Base-by-base conservation (phyloP, 2,329 filamentous ascomycete species). In the Fusarium cyanostomum region DNA sequence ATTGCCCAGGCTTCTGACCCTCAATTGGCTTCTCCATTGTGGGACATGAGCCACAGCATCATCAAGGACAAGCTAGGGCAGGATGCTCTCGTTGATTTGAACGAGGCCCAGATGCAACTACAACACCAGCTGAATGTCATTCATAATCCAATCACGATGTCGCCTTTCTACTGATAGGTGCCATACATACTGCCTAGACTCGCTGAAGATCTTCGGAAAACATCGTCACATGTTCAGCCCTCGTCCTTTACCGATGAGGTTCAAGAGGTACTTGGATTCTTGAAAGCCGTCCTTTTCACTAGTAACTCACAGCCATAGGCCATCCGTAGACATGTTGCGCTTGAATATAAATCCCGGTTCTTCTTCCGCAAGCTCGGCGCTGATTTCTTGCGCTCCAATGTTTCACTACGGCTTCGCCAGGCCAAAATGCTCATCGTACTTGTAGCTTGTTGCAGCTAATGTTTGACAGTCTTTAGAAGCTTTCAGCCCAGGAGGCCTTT, bases 21-120 rank as follows among this genome's bases (percentile, higher is more conserved):
- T 4, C 62, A 69, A n/a, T 60, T 82, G 3, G 79, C 76, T 0
- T 58, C 65, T 5, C 72, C 74, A 0, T 65, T 82, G 8, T 81
- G 78, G 78, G 66, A 78, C 13, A 56, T 81, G 16, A 79, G 77
- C 18, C 65, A 75, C 24, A 64, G 73, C 3, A 55, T 81, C 8
- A 70, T 81, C 45, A 77, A 73, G 66, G 73, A 79, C 8, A 80
- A 77, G 63, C 49, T 81, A 8, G 78, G 78, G 0, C 66, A 75
- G 4, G 74, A 78, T 57, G 79, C 75, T 2, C 33, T 81, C 8
- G 10, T 61, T 2, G 52, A 61, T 4, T 67, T 59, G 62, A 58
- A 58, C 24, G 15, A 30, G n/a, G 27, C 44, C n/a, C 39, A 18
- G 11, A 5, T 8, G 5, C n/a, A 4, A 26, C 16, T 6, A 21